Percentiles rank a stretch among this genome's conserved stretches.
Evolutionary conservation across 495 filamentous ascomycete species (phyloP).

Genomic region (Penicillium odoratum): DNA sequence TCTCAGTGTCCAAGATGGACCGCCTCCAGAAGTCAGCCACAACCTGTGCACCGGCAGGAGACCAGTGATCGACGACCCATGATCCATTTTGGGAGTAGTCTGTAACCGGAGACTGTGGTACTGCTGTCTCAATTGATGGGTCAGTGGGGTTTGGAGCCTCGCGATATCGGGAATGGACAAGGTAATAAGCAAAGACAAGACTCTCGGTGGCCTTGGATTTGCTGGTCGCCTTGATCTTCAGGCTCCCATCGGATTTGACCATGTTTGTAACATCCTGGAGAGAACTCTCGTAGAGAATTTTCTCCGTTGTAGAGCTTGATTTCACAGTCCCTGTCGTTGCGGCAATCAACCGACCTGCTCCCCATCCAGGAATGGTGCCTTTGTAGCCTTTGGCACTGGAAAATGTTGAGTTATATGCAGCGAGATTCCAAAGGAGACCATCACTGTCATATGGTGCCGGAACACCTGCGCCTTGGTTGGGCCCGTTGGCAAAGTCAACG

Average conservation of each 20-base stretch:
- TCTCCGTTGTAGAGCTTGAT: conserved; percentile 15
- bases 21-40: conserved; percentile 48
- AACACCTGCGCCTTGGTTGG: conserved; percentile 51
- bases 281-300: background rate
- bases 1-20: conserved; percentile 37
- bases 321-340: conserved; percentile 31
- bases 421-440: conserved; percentile 41
- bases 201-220: background rate
- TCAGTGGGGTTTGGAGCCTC: background rate
- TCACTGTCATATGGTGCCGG: conserved; percentile 34
- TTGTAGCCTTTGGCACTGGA: conserved; percentile 28
- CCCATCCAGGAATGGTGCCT: conserved; percentile 41
- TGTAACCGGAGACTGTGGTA: conserved; percentile 6
- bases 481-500: conserved; percentile 51
- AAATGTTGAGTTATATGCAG: conserved; percentile 21
- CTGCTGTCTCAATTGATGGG: background rate
- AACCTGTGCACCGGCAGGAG: conserved; percentile 39
- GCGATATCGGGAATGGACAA: conserved; percentile 1
- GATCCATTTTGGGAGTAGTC: conserved; percentile 46
- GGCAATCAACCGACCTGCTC: conserved; percentile 33
- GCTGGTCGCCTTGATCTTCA: background rate
- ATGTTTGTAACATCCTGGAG: background rate
- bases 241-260: conserved; percentile 2
- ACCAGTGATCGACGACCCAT: conserved; percentile 52
- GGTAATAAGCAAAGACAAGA: conserved; percentile 3